Evolutionary conservation across 2,329 filamentous ascomycete genomes (phyloP).

Genomic region (Pezicula radicicola): DNA sequence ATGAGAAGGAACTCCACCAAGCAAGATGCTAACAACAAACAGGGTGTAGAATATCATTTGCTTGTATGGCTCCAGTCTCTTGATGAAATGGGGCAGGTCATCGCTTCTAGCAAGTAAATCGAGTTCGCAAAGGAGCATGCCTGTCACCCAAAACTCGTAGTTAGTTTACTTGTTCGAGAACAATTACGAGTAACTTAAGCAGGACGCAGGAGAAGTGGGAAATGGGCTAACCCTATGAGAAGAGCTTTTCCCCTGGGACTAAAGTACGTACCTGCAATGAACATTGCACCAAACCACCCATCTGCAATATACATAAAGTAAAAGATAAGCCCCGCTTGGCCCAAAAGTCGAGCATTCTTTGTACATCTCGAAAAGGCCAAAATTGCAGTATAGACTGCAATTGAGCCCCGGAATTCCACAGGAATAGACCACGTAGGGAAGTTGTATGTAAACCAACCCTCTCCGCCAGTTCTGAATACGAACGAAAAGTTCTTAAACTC

Average conservation of each 20-base stretch:
- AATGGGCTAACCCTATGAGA: no score
- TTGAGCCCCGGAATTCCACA: slow-evolving; percentile 58
- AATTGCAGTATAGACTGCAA: slow-evolving; percentile 55
- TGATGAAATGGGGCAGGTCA: slow-evolving; percentile 48
- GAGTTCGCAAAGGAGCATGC: slow-evolving; percentile 61
- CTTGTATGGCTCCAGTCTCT: slow-evolving; percentile 44
- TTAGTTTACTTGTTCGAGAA: no score
- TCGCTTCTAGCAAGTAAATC: slow-evolving; percentile 49
- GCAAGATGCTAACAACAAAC: slow-evolving; percentile 49
- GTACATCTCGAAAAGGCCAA: slow-evolving; percentile 55
- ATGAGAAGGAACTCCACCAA: slow-evolving; percentile 58
- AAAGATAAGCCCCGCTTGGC: slow-evolving; percentile 48
- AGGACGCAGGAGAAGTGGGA: no score
- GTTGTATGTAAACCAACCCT: slow-evolving; percentile 56
- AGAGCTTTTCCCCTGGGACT: no score
- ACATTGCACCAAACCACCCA: slow-evolving; percentile 59
- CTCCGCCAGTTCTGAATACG: slow-evolving; percentile 55
- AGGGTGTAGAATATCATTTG: slow-evolving; percentile 48
- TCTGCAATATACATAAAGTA: slow-evolving; percentile 70
- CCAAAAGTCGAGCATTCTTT: slow-evolving; percentile 50
- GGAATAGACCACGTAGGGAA: slow-evolving; percentile 63
- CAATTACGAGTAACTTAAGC: no score
- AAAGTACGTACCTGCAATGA: slow-evolving; percentile 34
- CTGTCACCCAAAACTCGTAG: slow-evolving; percentile 20
- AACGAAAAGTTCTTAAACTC: slow-evolving; percentile 69